Evolutionary conservation across 2,329 filamentous ascomycete species (phyloP).

Genomic region (Fusarium abutilonis): DNA sequence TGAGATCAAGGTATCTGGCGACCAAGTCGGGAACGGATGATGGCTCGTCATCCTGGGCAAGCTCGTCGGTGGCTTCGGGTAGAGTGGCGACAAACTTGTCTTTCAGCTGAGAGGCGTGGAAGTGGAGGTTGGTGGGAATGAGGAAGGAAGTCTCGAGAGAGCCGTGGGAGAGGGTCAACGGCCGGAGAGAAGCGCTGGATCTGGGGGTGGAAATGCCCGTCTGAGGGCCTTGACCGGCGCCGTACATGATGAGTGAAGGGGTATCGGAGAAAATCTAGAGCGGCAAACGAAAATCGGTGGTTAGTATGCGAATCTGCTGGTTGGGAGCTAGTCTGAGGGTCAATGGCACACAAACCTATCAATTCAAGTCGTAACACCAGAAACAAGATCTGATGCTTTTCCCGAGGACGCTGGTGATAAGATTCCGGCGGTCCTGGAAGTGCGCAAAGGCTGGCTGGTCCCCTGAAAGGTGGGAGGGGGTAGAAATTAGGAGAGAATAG

Average conservation of each 20-base stretch:
- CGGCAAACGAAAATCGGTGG: slow-evolving; percentile 15
- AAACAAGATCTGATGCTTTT: slow-evolving; percentile 41
- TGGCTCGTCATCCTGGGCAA: slow-evolving; percentile 98
- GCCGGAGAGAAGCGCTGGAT: slow-evolving; percentile 90
- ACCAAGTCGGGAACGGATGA: slow-evolving; percentile 94
- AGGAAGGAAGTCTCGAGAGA: slow-evolving; percentile 96
- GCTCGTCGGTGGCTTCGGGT: slow-evolving; percentile 92
- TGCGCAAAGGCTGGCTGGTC: slow-evolving; percentile 45
- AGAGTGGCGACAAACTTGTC: slow-evolving; percentile 87
- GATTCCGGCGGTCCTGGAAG: slow-evolving; percentile 42
- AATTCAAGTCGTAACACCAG: slow-evolving; percentile 45
- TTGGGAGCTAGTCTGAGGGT: background rate
- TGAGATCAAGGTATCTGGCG: slow-evolving; percentile 89
- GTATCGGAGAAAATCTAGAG: slow-evolving; percentile 55
- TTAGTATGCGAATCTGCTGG: slow-evolving; percentile 27
- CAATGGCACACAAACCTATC: slow-evolving; percentile 46
- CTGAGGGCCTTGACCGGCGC: slow-evolving; percentile 82
- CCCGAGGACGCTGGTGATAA: slow-evolving; percentile 44
- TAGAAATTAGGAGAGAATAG: slow-evolving; percentile 44
- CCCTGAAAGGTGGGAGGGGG: slow-evolving; percentile 42
- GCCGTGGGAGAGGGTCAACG: slow-evolving; percentile 89
- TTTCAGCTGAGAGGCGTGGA: slow-evolving; percentile 93
- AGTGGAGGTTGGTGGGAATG: slow-evolving; percentile 94
- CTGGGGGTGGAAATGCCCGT: slow-evolving; percentile 97
- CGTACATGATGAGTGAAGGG: slow-evolving; percentile 77